Evolutionary conservation across 2,329 filamentous ascomycete species (phyloP).

Genomic region (Trichoderma sp.): DNA sequence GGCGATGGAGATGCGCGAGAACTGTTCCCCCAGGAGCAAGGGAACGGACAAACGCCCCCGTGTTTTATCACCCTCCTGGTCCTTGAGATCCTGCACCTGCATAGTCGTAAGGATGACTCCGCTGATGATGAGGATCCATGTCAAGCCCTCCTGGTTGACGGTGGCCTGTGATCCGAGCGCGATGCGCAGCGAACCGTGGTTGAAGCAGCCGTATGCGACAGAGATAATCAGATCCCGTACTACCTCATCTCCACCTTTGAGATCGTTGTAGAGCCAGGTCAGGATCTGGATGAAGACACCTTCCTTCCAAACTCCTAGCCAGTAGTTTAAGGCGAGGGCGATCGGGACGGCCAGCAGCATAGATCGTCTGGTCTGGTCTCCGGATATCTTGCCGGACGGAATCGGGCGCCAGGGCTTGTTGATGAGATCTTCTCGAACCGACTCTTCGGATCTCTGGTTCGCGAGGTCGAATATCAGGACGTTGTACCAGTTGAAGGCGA

Average conservation of each 20-base stretch:
- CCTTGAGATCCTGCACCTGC: slow-evolving; percentile 28
- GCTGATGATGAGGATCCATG: slow-evolving; percentile 23
- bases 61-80: slow-evolving; percentile 25
- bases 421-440: slow-evolving; percentile 38
- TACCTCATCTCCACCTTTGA: slow-evolving; percentile 26
- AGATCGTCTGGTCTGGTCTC: slow-evolving; percentile 25
- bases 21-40: slow-evolving; percentile 15
- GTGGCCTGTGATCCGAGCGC: slow-evolving; percentile 12
- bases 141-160: background rate
- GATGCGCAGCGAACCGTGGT: slow-evolving; percentile 19
- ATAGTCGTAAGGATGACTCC: slow-evolving; percentile 29
- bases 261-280: slow-evolving; percentile 44
- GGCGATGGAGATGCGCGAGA: slow-evolving; percentile 18
- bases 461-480: slow-evolving; percentile 34
- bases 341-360: slow-evolving; percentile 26
- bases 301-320: slow-evolving; percentile 31
- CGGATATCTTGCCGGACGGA: slow-evolving; percentile 29
- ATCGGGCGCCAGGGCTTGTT: slow-evolving; percentile 43
- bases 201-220: slow-evolving; percentile 22
- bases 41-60: slow-evolving; percentile 24
- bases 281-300: slow-evolving; percentile 32
- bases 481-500: slow-evolving; percentile 18
- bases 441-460: slow-evolving; percentile 37
- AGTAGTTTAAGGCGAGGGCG: slow-evolving; percentile 27
- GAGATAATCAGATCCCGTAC: slow-evolving; percentile 30